These are phyloP conservation scores for Fusarium sp. DNA, from an alignment of 2,329 filamentous ascomycete species.

Conservation along the genomic window DNA sequence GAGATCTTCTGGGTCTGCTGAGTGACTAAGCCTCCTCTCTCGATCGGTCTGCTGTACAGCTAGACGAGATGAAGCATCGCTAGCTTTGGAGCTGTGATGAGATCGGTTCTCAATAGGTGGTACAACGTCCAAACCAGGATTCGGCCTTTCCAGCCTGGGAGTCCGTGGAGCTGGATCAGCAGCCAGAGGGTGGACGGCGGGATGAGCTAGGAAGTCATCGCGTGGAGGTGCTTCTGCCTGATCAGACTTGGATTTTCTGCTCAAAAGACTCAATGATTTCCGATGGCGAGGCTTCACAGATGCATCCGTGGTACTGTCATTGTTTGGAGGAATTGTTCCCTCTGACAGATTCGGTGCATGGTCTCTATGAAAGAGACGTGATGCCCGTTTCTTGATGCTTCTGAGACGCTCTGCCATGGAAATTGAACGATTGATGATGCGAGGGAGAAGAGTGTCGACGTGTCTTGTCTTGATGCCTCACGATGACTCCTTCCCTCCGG, in stretches of 20 bases:
- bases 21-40: neutral
- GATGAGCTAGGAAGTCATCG: slow-evolving; percentile 22
- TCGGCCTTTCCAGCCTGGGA: slow-evolving; percentile 24
- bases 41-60: neutral
- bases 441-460: neutral
- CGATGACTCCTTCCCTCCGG: neutral
- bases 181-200: slow-evolving; percentile 27
- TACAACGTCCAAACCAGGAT: slow-evolving; percentile 14
- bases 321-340: neutral
- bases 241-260: slow-evolving; percentile 16
- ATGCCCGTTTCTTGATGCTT: slow-evolving; percentile 33
- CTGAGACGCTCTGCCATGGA: slow-evolving; percentile 31
- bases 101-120: neutral
- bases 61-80: neutral
- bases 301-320: slow-evolving; percentile 5
- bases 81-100: neutral
- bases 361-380: slow-evolving; percentile 24
- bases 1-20: slow-evolving; percentile 19
- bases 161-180: slow-evolving; percentile 22
- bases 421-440: neutral
- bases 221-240: neutral
- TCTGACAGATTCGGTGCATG: neutral
- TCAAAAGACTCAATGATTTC: slow-evolving; percentile 22
- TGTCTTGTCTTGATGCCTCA: slow-evolving; percentile 14
- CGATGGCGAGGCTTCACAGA: slow-evolving; percentile 14